Base-by-base conservation (phyloP, 805 yeast genomes). In the Blastobotrys americana region DNA sequence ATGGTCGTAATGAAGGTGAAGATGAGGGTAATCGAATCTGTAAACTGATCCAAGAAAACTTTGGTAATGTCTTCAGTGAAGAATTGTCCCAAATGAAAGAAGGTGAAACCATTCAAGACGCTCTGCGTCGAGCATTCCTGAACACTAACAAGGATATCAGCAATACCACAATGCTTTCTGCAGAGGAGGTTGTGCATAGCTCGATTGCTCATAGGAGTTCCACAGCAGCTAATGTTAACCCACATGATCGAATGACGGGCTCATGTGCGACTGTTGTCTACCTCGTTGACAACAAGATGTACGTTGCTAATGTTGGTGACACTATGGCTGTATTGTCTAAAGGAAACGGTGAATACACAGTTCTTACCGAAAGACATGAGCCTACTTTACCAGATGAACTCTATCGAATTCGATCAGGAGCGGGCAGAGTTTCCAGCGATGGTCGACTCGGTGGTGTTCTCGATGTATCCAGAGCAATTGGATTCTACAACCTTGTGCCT, bases 281-380 rank as follows among this genome's bases (percentile, higher is more conserved):
- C 60, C 73, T 90, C 54, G 78, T 77, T 48, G 94, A 82, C 16
- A 75, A 76, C 42, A 72, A 69, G 44, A 60, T 88, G 18, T 87
- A 81, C 61, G 73, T 88, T 19, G 96, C 96, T 2, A 89, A 89
- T 51, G 76, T 86, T 44, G 99, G 99, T 56, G 97, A 93, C 57
- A 79, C 86, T 2, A 82, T 82, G 73, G 89, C 87, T 1, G 70
- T 93, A 41, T 61, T 90, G 41, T 80, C 95, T 5, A 76, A 82
- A 47, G 76, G 78, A 34, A 87, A 84, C 62, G 96, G 97, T 23
- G 90, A 86, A 40, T 82, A 77, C 59, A 67, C 71, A n/a, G 68
- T 77, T 3, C 67, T 93, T 35, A 83, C 95, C 1, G 77, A 74
- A 18, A 77, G 80, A 45, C 97, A 93, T 62, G 87, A 82, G 50